These are phyloP conservation scores for Sugiyamaella paludigena DNA, from an alignment of 1,139 yeast species.

Conservation along the genomic window DNA sequence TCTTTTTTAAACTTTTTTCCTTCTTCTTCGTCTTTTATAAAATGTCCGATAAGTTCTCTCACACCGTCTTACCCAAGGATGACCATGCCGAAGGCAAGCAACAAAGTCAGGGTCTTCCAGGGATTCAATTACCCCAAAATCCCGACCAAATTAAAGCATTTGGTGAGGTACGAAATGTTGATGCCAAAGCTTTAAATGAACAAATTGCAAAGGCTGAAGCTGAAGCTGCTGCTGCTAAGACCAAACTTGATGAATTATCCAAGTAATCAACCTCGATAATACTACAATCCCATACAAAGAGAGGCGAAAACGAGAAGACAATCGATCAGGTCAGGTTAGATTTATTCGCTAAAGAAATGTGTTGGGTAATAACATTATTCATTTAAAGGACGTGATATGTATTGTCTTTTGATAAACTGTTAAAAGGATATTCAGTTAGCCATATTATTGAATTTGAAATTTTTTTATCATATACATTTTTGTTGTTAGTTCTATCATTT, in stretches of 20 bases:
- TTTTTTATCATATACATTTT: background rate
- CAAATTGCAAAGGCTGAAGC: constrained; percentile 23
- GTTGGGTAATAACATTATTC: background rate
- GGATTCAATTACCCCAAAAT: constrained; percentile 16
- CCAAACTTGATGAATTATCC: constrained; percentile 12
- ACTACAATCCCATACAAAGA: background rate
- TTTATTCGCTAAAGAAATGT: too few relatives aligned
- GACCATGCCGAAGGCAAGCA: constrained; percentile 16
- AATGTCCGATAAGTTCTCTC: constrained; percentile 8
- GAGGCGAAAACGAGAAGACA: background rate
- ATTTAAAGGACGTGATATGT: background rate
- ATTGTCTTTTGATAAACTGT: background rate
- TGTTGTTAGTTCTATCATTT: background rate
- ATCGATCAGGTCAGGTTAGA: too few relatives aligned
- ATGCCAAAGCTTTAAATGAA: constrained; percentile 35
- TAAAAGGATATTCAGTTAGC: background rate
- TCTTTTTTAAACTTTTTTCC: too few relatives aligned
- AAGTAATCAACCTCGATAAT: background rate
- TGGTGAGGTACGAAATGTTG: constrained; percentile 30
- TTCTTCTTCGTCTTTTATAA: too few relatives aligned
- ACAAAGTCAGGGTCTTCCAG: constrained; percentile 12
- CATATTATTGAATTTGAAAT: too few relatives aligned
- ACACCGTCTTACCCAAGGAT: constrained; percentile 16
- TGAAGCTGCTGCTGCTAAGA: background rate
- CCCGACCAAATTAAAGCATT: constrained; percentile 28